phyloP scores from a whole-genome alignment of 2,329 filamentous ascomycete species.

The Aspergillus fumigatiaffinis region DNA sequence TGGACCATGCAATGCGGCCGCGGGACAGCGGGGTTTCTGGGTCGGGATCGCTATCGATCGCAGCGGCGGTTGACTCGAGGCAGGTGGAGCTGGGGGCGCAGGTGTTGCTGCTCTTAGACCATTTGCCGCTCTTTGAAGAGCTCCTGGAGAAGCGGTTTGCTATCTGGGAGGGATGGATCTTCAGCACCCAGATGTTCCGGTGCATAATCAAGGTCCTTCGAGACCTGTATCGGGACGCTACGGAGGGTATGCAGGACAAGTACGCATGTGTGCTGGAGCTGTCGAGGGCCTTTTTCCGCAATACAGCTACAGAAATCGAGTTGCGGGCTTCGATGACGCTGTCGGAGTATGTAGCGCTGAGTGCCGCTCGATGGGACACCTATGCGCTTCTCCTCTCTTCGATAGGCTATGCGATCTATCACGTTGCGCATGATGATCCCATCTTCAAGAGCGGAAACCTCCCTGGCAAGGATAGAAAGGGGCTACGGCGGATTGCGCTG shows the following conservation, averaged over 20 bases:
- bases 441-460: conserved; percentile 1
- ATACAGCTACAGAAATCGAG: neutral
- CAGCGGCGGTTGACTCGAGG: neutral
- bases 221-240: neutral
- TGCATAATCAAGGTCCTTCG: neutral
- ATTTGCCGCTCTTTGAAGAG: conserved; percentile 9
- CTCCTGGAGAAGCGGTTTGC: conserved; percentile 14
- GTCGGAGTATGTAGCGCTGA: conserved; percentile 11
- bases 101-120: conserved; percentile 10
- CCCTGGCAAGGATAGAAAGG: conserved; percentile 6
- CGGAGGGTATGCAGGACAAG: neutral
- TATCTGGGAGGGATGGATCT: neutral
- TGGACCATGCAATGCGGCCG: neutral
- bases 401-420: conserved; percentile 11
- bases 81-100: conserved; percentile 11
- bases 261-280: neutral
- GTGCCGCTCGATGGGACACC: conserved; percentile 16
- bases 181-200: neutral
- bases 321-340: conserved; percentile 9
- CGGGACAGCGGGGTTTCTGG: neutral
- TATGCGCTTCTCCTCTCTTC: conserved; percentile 13
- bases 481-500: conserved; percentile 8
- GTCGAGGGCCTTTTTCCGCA: conserved; percentile 4
- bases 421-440: conserved; percentile 9
- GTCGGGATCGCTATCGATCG: too few species aligned